Percentiles rank a stretch among this genome's conserved stretches.
Evolutionary conservation across 768 basidiomycete species (phyloP).

Genomic region (Suillus alpinus): DNA sequence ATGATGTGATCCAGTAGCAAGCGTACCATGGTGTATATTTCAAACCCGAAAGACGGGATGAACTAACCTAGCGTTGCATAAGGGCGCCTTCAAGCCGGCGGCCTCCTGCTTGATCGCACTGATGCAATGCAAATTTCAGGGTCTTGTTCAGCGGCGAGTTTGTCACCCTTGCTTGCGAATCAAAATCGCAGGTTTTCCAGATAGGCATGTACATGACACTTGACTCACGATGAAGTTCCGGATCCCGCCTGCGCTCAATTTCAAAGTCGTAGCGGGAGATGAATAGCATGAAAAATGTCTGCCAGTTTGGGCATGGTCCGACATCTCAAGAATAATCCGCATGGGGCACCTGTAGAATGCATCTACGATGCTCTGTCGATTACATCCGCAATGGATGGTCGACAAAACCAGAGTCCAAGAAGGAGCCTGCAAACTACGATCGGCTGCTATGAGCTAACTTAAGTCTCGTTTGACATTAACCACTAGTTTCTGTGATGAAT

Average conservation of each 20-base stretch:
- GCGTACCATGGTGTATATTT: neutral
- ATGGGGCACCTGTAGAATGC: neutral
- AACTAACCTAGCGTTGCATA: neutral
- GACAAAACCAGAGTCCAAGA: neutral
- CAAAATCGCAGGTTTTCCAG: neutral
- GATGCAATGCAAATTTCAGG: neutral
- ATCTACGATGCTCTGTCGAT: neutral
- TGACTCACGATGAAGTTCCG: neutral
- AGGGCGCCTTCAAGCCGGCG: neutral
- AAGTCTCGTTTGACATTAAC: neutral
- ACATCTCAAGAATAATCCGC: neutral
- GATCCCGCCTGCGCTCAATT: neutral
- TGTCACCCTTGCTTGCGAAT: neutral
- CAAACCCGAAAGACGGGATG: neutral
- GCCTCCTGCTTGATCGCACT: neutral
- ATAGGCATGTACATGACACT: neutral
- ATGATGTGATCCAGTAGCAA: neutral
- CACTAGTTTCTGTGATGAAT: too few species aligned
- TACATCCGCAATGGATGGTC: neutral
- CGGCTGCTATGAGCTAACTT: neutral
- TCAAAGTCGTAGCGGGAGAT: neutral
- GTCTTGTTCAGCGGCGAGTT: neutral
- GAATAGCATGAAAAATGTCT: neutral
- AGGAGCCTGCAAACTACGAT: neutral
- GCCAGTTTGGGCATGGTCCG: neutral